Evolutionary conservation across 306 rosid species (phyloP).

Genomic region (Astragalus glycyphyllos): DNA sequence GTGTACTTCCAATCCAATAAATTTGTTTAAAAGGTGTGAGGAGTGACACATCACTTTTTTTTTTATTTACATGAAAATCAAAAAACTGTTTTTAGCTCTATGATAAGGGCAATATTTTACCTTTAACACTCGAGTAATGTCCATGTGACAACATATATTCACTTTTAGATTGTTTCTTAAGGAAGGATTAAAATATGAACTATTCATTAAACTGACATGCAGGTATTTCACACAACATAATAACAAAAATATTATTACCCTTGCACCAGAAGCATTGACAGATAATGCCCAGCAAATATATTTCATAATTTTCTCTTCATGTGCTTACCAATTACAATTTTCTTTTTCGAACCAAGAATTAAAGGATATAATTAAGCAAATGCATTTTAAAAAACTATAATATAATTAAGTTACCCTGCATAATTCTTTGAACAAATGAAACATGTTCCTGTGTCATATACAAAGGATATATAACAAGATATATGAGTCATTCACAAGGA

Average conservation of each 20-base stretch:
- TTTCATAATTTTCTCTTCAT: slow-evolving; percentile 25
- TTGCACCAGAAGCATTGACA: slow-evolving; percentile 32
- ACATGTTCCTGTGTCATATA: not conserved
- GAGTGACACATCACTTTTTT: slow-evolving; percentile 16
- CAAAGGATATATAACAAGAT: not conserved
- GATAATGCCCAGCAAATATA: slow-evolving; percentile 17
- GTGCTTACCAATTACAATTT: not conserved
- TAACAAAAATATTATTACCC: slow-evolving; percentile 42
- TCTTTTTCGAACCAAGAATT: not conserved
- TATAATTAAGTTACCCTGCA: slow-evolving; percentile 1
- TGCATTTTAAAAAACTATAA: not conserved
- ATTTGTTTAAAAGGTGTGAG: not conserved
- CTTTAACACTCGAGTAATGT: slow-evolving; percentile 10
- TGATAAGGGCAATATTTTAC: slow-evolving; percentile 13
- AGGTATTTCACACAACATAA: slow-evolving; percentile 29
- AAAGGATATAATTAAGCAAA: not conserved
- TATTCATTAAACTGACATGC: slow-evolving; percentile 23
- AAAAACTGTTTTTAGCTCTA: not conserved
- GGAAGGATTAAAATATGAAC: slow-evolving; percentile 35
- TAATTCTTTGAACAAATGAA: slow-evolving; percentile 15
- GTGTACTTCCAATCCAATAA: not conserved
- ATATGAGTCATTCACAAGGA: not conserved
- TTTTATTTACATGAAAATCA: not conserved
- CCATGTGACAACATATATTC: slow-evolving; percentile 27
- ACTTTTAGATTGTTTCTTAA: slow-evolving; percentile 30